Evolutionary conservation across 2,329 filamentous ascomycete genomes (phyloP).

Genomic region (Cryphonectria naterciae): DNA sequence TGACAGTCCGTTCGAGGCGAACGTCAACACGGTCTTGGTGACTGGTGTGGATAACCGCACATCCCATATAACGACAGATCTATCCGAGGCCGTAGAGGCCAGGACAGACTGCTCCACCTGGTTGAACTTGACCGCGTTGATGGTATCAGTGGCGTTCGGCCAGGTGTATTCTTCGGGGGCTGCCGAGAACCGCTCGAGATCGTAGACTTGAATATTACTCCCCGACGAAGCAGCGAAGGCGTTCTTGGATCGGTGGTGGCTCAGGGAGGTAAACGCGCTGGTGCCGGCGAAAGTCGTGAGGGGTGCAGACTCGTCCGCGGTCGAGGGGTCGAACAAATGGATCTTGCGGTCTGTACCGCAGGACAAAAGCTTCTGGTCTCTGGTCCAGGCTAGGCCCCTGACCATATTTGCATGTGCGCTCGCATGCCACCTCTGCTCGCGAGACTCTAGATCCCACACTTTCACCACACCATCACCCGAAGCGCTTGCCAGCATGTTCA

Average conservation of each 20-base stretch:
- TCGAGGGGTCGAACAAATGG: conserved; percentile 88
- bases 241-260: conserved; percentile 78
- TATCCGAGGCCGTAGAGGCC: conserved; percentile 82
- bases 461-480: conserved; percentile 94
- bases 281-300: conserved; percentile 83
- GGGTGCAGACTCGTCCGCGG: conserved; percentile 68
- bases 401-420: conserved; percentile 92
- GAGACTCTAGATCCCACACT: conserved; percentile 63
- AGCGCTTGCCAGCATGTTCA: conserved; percentile 78
- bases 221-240: conserved; percentile 80
- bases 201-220: conserved; percentile 79
- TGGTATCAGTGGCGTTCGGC: conserved; percentile 89
- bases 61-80: conserved; percentile 84
- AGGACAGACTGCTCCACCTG: conserved; percentile 91
- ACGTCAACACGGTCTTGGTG: conserved; percentile 77
- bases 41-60: conserved; percentile 84
- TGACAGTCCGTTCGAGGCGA: conserved; percentile 80
- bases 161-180: conserved; percentile 83
- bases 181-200: conserved; percentile 78
- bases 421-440: conserved; percentile 72
- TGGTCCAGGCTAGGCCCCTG: conserved; percentile 88
- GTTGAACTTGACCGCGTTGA: conserved; percentile 88
- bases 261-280: conserved; percentile 78
- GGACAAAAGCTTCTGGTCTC: conserved; percentile 80
- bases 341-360: conserved; percentile 86